Conservation (phyloP, 2,329 filamentous ascomycete species). For the Paraphoma sp. region DNA sequence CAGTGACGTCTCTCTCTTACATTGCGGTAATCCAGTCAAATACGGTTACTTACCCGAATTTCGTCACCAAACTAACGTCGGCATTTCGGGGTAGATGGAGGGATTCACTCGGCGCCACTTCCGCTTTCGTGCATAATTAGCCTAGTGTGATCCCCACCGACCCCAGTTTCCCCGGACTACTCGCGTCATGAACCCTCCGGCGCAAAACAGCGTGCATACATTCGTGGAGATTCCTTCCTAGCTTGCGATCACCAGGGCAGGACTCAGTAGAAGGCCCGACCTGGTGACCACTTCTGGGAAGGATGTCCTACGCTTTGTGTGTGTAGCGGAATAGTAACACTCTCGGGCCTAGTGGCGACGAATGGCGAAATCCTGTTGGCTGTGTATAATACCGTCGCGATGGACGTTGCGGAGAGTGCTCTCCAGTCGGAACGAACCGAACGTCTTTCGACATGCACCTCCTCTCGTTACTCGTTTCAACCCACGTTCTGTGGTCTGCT, state of each 20-base stretch:
- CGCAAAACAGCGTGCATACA: not conserved
- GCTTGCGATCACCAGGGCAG: no score
- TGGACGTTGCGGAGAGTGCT: not conserved
- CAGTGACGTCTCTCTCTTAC: no score
- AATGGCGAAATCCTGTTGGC: not conserved
- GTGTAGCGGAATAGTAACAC: not conserved
- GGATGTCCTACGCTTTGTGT: not conserved
- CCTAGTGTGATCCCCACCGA: slow-evolving; percentile 1
- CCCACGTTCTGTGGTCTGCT: slow-evolving; percentile 10
- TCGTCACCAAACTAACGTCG: not conserved
- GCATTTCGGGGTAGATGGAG: not conserved
- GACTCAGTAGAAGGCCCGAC: not conserved
- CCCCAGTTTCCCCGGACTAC: not conserved
- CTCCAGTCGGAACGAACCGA: not conserved
- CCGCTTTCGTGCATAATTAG: not conserved
- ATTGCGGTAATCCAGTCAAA: no score
- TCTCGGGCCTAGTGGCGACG: not conserved
- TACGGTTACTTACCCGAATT: no score
- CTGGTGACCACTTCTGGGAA: not conserved
- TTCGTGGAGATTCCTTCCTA: slow-evolving; percentile 5
- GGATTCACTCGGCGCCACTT: not conserved
- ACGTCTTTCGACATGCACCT: slow-evolving; percentile 12
- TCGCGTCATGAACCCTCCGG: not conserved
- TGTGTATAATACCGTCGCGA: not conserved
- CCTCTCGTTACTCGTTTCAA: slow-evolving; percentile 4